Evolutionary conservation across 139 green algal genomes (phyloP), one percentile per base, ranked within the genome.

Genomic region (Coelastrella sp.): DNA sequence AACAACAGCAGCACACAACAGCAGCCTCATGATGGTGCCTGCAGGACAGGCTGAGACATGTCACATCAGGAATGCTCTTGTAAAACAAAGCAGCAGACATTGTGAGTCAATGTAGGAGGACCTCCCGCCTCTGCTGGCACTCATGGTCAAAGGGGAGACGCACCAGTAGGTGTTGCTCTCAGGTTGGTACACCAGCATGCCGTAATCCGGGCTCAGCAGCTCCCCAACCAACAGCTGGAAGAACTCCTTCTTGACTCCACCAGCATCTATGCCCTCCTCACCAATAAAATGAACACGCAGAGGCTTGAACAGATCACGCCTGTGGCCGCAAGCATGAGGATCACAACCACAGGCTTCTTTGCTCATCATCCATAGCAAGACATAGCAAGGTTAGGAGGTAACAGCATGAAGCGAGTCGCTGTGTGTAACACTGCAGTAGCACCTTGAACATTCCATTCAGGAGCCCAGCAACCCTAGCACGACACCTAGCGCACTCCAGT

Each of bases 231-330:
- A 94, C 87, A 99, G 95, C 94, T 98, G 95, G 94, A 99, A 99
- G 87, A 99, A 99, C 94, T 99, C 97, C 94, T 98, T 99, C 92
- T 97, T 97, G 49, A 98, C 95, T 65, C 96, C 96, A 15, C 88
- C 88, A 15, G 96, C 96, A 82, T 99, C 97, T 57, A 99, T 98
- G 85, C 97, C 97, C 27, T 99, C 97, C 94, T 99, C 97, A 6
- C 96, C 96, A 72, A 99, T 99, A 92, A 99, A 99, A 92, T 99
- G 96, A 90, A 99, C 97, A 70, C 96, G 93, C 81, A 99, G 91
- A 35, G 97, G 97, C 92, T 99, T 99, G 94, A 97, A 97, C 89
- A 99, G 94, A 90, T 99, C 97, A 61, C 93, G 87, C 74, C 93
- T 89, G 17, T 60, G 35, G 35, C 35, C 35, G 35, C 35, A 49